Percentiles rank a stretch among this genome's conserved stretches.
Conservation (phyloP, 2,329 filamentous ascomycete species). For the Capronia americana region DNA sequence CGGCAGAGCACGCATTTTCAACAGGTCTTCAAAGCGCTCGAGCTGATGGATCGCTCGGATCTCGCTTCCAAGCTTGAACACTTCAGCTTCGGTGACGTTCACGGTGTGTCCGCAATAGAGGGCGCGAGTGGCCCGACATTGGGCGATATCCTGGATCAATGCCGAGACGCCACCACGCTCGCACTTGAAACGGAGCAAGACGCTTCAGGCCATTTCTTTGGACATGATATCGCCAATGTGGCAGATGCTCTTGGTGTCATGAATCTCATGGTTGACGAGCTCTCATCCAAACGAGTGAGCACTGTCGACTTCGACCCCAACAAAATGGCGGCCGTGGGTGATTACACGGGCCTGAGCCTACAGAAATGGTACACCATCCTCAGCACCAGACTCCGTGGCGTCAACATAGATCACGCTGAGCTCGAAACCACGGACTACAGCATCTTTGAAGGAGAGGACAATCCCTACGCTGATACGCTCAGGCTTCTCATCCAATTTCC, state of each 20-base stretch:
- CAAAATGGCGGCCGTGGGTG: constrained; percentile 82
- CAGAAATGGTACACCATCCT: constrained; percentile 82
- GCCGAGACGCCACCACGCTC: constrained; percentile 86
- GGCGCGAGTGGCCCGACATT: constrained; percentile 69
- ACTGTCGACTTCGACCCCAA: constrained; percentile 76
- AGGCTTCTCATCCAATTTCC: constrained; percentile 83
- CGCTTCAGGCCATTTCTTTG: constrained; percentile 77
- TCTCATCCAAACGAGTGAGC: constrained; percentile 78
- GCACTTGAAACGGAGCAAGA: constrained; percentile 82
- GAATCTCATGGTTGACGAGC: constrained; percentile 91
- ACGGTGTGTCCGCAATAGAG: constrained; percentile 73
- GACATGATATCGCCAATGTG: constrained; percentile 71
- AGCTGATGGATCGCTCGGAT: constrained; percentile 72
- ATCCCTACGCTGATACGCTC: constrained; percentile 72
- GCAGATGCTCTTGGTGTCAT: constrained; percentile 84
- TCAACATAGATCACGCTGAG: constrained; percentile 61
- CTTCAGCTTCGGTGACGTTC: constrained; percentile 76
- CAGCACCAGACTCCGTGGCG: constrained; percentile 65
- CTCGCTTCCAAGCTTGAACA: constrained; percentile 73
- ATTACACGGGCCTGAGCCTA: constrained; percentile 83
- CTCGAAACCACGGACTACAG: constrained; percentile 69
- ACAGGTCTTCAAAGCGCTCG: constrained; percentile 79
- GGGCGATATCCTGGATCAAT: constrained; percentile 71
- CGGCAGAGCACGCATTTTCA: constrained; percentile 75
- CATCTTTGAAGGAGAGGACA: constrained; percentile 69